Conservation (phyloP, 2,329 filamentous ascomycete species). For the Tolypocladium nubicola region DNA sequence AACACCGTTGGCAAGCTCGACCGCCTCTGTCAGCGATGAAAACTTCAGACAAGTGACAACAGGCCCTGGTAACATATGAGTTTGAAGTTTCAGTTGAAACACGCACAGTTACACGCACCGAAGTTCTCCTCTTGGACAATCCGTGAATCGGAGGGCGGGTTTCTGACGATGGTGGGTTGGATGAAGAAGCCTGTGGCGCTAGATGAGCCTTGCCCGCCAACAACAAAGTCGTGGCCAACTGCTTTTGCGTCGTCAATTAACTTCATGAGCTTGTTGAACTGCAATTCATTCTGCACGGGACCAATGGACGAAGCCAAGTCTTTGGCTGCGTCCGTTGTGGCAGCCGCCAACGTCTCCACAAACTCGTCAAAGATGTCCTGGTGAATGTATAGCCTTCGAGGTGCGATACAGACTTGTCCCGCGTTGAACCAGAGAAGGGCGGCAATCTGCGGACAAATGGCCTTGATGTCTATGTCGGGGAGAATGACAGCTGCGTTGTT, state of each 20-base stretch:
- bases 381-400: conserved; percentile 51
- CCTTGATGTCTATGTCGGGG: neutral
- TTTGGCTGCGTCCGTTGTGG: conserved; percentile 34
- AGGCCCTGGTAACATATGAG: conserved; percentile 34
- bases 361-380: conserved; percentile 45
- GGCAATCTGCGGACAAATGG: conserved; percentile 22
- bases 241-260: conserved; percentile 32
- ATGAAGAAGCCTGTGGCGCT: conserved; percentile 39
- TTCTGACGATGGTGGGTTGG: conserved; percentile 44
- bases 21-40: conserved; percentile 31
- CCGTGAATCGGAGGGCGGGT: conserved; percentile 40
- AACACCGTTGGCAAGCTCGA: conserved; percentile 39
- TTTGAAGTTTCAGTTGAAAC: neutral
- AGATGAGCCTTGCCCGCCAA: neutral
- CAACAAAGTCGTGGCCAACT: conserved; percentile 16
- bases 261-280: conserved; percentile 39
- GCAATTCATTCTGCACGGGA: conserved; percentile 47
- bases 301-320: neutral
- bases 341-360: conserved; percentile 21
- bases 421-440: conserved; percentile 43
- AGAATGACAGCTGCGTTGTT: conserved; percentile 1
- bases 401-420: conserved; percentile 23
- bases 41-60: neutral
- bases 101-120: conserved; percentile 41
- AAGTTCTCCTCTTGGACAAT: conserved; percentile 42